Percentiles rank a stretch among this genome's conserved stretches.
phyloP scores from a whole-genome alignment of 2,329 filamentous ascomycete species.

The Alternaria metachromatica region DNA sequence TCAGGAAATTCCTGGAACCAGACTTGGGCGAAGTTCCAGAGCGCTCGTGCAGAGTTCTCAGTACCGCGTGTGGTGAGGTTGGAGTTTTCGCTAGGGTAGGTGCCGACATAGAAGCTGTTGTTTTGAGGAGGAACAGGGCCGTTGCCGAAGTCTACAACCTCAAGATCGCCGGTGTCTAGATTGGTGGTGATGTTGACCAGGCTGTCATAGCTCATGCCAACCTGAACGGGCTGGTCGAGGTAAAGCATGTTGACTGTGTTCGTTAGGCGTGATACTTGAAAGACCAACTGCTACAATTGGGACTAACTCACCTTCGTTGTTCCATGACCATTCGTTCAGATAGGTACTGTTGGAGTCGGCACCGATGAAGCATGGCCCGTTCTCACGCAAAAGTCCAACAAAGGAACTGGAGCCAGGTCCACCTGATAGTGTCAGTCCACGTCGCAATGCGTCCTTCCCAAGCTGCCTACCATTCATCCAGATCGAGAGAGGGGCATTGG shows the following conservation, averaged over 20 bases:
- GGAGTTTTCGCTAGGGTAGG: constrained; percentile 55
- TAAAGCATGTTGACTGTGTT: constrained; percentile 59
- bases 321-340: constrained; percentile 68
- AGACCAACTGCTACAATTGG: fast-evolving
- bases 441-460: background rate
- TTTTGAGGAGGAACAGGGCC: constrained; percentile 55
- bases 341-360: constrained; percentile 58
- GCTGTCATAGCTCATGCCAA: constrained; percentile 58
- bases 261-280: background rate
- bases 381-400: constrained; percentile 48
- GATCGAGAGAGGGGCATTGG: constrained; percentile 63
- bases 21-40: constrained; percentile 66
- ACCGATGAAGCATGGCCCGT: constrained; percentile 63
- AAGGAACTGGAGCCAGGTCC: constrained; percentile 61
- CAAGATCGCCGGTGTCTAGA: constrained; percentile 25
- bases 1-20: constrained; percentile 70
- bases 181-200: constrained; percentile 44
- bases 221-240: constrained; percentile 68
- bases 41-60: constrained; percentile 59
- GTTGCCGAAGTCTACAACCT: constrained; percentile 39
- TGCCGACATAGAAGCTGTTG: constrained; percentile 60
- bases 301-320: constrained; percentile 53
- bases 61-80: constrained; percentile 59
- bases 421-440: constrained; percentile 28
- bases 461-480: constrained; percentile 60